Base-by-base conservation (phyloP, 2,329 filamentous ascomycete genomes). In the Pseudogymnoascus sp. region DNA sequence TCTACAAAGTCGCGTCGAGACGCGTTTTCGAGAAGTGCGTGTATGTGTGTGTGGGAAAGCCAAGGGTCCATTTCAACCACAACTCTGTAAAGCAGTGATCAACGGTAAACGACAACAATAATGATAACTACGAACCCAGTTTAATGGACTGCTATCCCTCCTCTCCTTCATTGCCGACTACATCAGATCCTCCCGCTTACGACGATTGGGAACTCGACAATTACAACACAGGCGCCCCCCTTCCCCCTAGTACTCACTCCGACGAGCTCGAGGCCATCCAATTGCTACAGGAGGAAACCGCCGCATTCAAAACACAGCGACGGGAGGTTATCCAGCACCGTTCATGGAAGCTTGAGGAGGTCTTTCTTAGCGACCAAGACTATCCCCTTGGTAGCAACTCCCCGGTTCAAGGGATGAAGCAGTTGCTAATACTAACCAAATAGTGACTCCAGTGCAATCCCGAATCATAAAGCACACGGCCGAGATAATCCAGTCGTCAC, bases 271-370 rank as follows among this genome's bases (percentile, higher is more conserved):
- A 80, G 65, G 75, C 77, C 40, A 67, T 79, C 21, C 71, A 76
- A 40, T 67, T 73, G 61, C 71, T 76, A 36, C 69, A 73, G 33
- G 68, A 71, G 62, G 79, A 81, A 65, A 72, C 72, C 13, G 74
- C 67, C 29, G 70, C 70, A 29, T 71, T 69, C 61, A 79, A 79
- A 67, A 77, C 70, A 15, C 73, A 70, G 41, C 68, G 74, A 57
- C 74, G 77, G 31, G 70, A 79, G 13, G 79, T 81, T 5, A 81
- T 83, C 59, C 78, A 80, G 61, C 77, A 83, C 66, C 72, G 80
- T 61, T 74, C 74, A 62, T 82, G 78, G 76, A 75, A 74, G 47
- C 64, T 75, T 8, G 66, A 66, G 37, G 79, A 81, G 39, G 72
- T 74, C 13, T 82, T 82, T 66, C 72, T 73, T 62, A 82, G 79